Evolutionary conservation across 2,329 filamentous ascomycete species (phyloP).

Genomic region (Colletotrichum somersetense): DNA sequence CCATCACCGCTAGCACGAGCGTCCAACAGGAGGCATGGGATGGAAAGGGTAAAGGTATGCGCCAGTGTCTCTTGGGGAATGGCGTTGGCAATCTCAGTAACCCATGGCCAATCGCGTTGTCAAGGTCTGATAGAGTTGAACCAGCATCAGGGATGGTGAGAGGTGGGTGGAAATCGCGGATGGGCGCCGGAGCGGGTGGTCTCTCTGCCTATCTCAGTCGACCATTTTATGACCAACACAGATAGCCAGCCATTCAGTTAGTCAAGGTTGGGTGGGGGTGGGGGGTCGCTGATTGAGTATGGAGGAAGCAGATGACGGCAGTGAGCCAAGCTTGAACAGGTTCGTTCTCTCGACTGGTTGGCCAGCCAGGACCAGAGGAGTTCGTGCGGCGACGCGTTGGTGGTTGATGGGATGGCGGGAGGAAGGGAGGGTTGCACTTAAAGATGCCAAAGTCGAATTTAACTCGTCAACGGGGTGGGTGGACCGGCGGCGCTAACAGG

Average conservation of each 20-base stretch:
- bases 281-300: background rate
- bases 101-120: conserved; percentile 14
- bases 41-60: background rate
- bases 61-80: conserved; percentile 6
- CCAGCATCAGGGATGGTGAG: conserved; percentile 25
- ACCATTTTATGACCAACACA: conserved; percentile 6
- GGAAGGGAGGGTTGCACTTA: conserved; percentile 20
- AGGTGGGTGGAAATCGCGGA: conserved; percentile 1
- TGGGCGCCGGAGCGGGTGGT: background rate
- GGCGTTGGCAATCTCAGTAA: conserved; percentile 26
- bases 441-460: conserved; percentile 22
- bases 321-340: background rate
- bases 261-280: conserved; percentile 12
- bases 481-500: conserved; percentile 32
- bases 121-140: conserved; percentile 25
- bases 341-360: conserved; percentile 17
- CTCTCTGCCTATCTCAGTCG: conserved; percentile 1
- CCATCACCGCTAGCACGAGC: background rate
- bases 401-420: conserved; percentile 23
- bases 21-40: background rate
- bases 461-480: conserved; percentile 29
- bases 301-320: conserved; percentile 29
- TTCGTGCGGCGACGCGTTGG: conserved; percentile 19
- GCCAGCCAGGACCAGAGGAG: conserved; percentile 21
- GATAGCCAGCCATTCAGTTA: conserved; percentile 8